These are phyloP conservation scores for Penicillium sclerotigenum DNA, from an alignment of 2,329 filamentous ascomycete species.

Conservation along the genomic window DNA sequence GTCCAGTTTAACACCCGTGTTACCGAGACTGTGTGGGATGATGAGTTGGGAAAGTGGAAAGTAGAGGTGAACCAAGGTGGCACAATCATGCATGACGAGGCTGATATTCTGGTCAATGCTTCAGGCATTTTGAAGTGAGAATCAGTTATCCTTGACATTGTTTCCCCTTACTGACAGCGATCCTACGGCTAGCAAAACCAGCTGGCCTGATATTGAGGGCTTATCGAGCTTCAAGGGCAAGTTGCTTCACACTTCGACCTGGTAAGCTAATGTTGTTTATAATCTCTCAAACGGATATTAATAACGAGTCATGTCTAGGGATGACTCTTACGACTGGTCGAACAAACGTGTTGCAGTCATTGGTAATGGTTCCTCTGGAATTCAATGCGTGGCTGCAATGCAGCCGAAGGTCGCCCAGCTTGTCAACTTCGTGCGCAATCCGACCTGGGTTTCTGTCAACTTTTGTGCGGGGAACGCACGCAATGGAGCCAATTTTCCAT, in stretches of 20 bases:
- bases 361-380: constrained; percentile 31
- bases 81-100: constrained; percentile 26
- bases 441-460: constrained; percentile 30
- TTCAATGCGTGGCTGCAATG: constrained; percentile 32
- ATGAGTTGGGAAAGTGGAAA: constrained; percentile 35
- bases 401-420: constrained; percentile 19
- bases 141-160: neutral
- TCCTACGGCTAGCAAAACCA: constrained; percentile 5
- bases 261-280: constrained; percentile 10
- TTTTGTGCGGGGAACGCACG: constrained; percentile 22
- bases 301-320: neutral
- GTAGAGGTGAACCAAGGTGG: constrained; percentile 31
- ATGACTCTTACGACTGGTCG: constrained; percentile 21
- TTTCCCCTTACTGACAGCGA: neutral
- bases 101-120: constrained; percentile 39
- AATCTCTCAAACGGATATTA: too few relatives aligned
- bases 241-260: constrained; percentile 31
- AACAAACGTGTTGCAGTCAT: constrained; percentile 25
- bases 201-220: constrained; percentile 30
- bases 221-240: constrained; percentile 30
- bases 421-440: constrained; percentile 29
- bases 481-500: constrained; percentile 23
- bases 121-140: constrained; percentile 21
- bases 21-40: constrained; percentile 40
- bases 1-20: constrained; percentile 41